Conservation (phyloP, 148 eudicot species). For the Oxyria digyna region DNA sequence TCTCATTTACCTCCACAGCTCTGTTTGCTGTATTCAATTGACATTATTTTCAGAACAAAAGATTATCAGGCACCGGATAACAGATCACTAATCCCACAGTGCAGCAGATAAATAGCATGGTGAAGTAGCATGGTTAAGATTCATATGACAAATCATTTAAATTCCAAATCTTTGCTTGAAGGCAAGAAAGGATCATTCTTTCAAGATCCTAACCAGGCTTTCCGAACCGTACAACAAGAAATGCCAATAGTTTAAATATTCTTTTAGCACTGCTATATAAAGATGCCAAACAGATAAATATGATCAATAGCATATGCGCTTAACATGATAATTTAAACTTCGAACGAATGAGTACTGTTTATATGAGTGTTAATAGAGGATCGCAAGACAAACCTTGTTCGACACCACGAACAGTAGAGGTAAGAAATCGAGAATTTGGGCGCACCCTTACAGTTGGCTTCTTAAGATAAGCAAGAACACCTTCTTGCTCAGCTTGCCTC, state of each 20-base stretch:
- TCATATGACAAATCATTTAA: background rate
- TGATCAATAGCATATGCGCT: background rate
- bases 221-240: background rate
- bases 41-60: background rate
- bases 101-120: background rate
- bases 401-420: conserved; percentile 82
- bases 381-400: conserved; percentile 55
- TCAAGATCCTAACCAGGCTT: background rate
- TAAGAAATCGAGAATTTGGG: conserved; percentile 88
- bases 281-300: background rate
- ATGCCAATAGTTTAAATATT: background rate
- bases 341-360: background rate
- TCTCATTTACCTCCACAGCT: conserved; percentile 83
- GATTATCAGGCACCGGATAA: background rate
- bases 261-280: background rate
- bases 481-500: conserved; percentile 75
- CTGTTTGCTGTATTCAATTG: conserved; percentile 55
- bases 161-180: background rate
- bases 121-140: background rate
- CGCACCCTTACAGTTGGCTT: conserved; percentile 58
- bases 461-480: conserved; percentile 66
- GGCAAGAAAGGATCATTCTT: background rate
- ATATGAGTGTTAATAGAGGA: background rate
- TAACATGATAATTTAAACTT: background rate
- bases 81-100: background rate